Percentiles rank a stretch among this genome's conserved stretches.
phyloP scores from a whole-genome alignment of 177 flowering plant genomes.

The Vitis hybrid region DNA sequence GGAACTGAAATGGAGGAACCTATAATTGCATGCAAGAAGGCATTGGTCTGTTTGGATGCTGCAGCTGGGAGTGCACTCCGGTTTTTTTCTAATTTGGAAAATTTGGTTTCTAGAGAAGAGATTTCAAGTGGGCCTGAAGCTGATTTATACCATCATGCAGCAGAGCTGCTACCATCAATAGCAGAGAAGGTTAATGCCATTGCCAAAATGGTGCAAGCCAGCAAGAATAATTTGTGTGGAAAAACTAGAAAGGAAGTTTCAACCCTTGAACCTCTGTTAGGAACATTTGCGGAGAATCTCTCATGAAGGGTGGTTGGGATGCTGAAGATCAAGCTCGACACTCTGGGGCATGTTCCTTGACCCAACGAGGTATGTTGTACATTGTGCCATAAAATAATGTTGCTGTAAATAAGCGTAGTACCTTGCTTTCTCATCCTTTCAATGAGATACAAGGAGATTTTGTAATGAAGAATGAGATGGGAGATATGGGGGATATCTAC shows the following conservation, averaged over 20 bases:
- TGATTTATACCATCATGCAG: slow-evolving; percentile 35
- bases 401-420: not conserved
- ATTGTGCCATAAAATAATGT: not conserved
- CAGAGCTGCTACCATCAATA: slow-evolving; percentile 37
- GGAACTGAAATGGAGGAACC: slow-evolving; percentile 22
- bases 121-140: slow-evolving; percentile 11
- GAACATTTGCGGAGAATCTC: slow-evolving; percentile 29
- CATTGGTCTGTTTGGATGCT: slow-evolving; percentile 39
- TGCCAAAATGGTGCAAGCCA: slow-evolving; percentile 23
- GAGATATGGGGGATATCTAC: not conserved
- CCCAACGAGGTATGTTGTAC: not conserved
- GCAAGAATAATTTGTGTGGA: slow-evolving; percentile 10
- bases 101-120: slow-evolving; percentile 21
- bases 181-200: slow-evolving; percentile 39
- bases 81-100: slow-evolving; percentile 33
- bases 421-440: not conserved
- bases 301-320: slow-evolving; percentile 29
- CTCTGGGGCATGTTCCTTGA: not conserved
- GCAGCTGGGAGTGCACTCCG: slow-evolving; percentile 43
- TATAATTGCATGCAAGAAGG: slow-evolving; percentile 38
- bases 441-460: not conserved
- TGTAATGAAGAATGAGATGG: not conserved
- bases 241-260: slow-evolving; percentile 12
- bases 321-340: slow-evolving; percentile 24
- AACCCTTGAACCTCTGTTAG: slow-evolving; percentile 27